phyloP scores from a whole-genome alignment of 2,329 filamentous ascomycete species.

The Coleophoma eucalyptorum region DNA sequence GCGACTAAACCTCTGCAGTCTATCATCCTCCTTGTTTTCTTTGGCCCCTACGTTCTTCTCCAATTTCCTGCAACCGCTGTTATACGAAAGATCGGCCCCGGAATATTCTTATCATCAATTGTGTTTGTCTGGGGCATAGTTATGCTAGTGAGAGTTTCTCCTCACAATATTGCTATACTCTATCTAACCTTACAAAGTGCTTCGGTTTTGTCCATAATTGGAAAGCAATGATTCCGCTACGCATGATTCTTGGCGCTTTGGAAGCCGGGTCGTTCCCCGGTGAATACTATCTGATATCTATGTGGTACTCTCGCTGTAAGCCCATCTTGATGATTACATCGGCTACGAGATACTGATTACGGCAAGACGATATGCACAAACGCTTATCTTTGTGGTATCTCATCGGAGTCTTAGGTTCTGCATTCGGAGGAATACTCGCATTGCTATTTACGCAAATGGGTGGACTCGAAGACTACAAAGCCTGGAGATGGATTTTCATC shows the following conservation, averaged over 20 bases:
- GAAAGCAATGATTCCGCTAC: conserved; percentile 20
- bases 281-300: conserved; percentile 35
- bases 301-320: conserved; percentile 50
- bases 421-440: conserved; percentile 65
- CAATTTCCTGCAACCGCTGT: conserved; percentile 68
- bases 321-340: too few relatives aligned
- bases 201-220: conserved; percentile 49
- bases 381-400: conserved; percentile 68
- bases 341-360: too few relatives aligned
- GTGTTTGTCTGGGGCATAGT: conserved; percentile 34
- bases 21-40: conserved; percentile 69
- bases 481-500: conserved; percentile 64
- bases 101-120: conserved; percentile 49
- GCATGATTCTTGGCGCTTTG: conserved; percentile 22
- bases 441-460: conserved; percentile 53
- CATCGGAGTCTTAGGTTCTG: conserved; percentile 61
- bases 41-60: conserved; percentile 67
- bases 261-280: conserved; percentile 31
- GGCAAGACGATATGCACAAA: too few relatives aligned
- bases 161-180: not conserved
- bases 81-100: conserved; percentile 61
- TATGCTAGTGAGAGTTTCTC: conserved; percentile 28
- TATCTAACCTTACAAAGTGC: conserved; percentile 25
- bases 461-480: conserved; percentile 25
- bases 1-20: not conserved